Evolutionary conservation across 2,329 filamentous ascomycete species (phyloP).

Genomic region (Gremmenia infestans): DNA sequence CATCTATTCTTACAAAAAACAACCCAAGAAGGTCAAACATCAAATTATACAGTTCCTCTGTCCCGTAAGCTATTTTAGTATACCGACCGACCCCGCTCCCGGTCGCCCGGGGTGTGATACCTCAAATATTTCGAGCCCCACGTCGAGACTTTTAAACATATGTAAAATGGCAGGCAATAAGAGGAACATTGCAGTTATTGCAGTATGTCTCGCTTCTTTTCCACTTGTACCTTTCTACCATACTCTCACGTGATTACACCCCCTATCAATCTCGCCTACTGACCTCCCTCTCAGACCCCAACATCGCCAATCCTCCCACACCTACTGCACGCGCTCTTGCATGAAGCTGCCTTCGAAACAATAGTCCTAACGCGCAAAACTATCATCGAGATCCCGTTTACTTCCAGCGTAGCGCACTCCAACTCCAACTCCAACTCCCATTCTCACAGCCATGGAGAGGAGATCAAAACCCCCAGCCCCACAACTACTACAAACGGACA

Average conservation of each 20-base stretch:
- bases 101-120: not conserved
- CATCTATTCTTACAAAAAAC: no score
- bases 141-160: not conserved
- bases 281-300: constrained; percentile 9
- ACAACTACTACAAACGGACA: not conserved
- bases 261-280: not conserved
- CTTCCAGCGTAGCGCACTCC: not conserved
- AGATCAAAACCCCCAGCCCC: not conserved
- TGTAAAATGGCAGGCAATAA: not conserved
- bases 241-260: not conserved
- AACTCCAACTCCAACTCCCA: not conserved
- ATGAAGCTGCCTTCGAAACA: constrained; percentile 1
- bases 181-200: constrained; percentile 4
- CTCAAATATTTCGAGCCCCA: not conserved
- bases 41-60: no score
- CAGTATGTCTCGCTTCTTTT: constrained; percentile 3
- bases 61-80: no score
- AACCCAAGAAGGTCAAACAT: no score
- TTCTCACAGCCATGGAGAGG: constrained; percentile 1
- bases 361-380: constrained; percentile 14
- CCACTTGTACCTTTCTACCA: not conserved
- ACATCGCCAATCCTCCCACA: constrained; percentile 12
- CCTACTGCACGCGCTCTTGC: constrained; percentile 10
- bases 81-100: not conserved
- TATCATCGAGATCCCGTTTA: not conserved